Evolutionary conservation across 768 basidiomycete species (phyloP), one percentile per base, ranked within the genome.

Genomic region (Xerocomellus amylosporus): DNA sequence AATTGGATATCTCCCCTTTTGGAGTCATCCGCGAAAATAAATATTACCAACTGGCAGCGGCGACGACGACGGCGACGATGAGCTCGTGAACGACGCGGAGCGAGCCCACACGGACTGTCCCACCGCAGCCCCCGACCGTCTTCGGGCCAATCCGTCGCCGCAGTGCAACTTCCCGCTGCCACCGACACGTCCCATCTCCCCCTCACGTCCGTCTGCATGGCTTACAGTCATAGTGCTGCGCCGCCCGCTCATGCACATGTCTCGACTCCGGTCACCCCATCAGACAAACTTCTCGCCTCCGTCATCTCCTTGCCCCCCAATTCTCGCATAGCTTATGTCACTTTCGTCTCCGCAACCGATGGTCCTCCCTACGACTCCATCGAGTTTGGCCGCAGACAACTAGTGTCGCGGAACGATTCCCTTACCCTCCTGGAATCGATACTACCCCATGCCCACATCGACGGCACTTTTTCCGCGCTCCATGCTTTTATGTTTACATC

Each of bases 401-500:
- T 87, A 3, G 47, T 84, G 9, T 63, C 70, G 19, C 72, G 70
- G 44, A 76, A 78, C 55, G 53, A 61, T 10, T 63, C 72, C 13
- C 60, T 70, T 20, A 28, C 75, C 4, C 67, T 88, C 46, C 58
- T 78, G 8, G 76, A 80, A 7, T 80, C 82, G 10, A 64, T 85
- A 26, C 66, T 88, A 22, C 72, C 81, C 40, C 76, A 77, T 55
- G 77, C 82, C 26, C 74, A 80, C 58, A 68, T 82, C 44, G 73
- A 73, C 33, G 68, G 75, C 47, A 70, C 72, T 24, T 65, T 74
- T 9, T 75, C 73, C n/a, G 61, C 69, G 24, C 74, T 89, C 50
- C 81, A 86, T 69, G 76, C 82, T n/a, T 90, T 87, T 65, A 68
- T 71, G 15, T 67, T 88, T 28, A 73, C 75, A 17, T 71, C 78